Evolutionary conservation across 1,139 yeast species (phyloP).

Genomic region (Hansenula sp.): DNA sequence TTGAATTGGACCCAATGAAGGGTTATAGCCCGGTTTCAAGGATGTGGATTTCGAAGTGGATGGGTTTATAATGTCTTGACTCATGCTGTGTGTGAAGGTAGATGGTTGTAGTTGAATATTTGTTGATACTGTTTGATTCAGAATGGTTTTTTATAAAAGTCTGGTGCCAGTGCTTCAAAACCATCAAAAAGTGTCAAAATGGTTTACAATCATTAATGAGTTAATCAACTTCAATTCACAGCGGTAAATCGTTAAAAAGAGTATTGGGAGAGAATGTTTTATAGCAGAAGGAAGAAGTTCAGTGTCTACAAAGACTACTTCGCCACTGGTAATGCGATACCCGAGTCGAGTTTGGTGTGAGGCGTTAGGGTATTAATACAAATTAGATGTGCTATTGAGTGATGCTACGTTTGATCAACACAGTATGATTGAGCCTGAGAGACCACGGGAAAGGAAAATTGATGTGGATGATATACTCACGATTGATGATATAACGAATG

Average conservation of each 20-base stretch:
- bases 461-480: background rate
- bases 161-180: too few relatives aligned
- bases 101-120: too few relatives aligned
- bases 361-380: background rate
- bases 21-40: conserved; percentile 20
- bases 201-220: too few relatives aligned
- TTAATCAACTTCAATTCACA: too few relatives aligned
- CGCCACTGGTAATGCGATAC: conserved; percentile 4
- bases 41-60: conserved; percentile 13
- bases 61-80: conserved; percentile 21
- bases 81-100: too few relatives aligned
- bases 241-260: too few relatives aligned
- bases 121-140: too few relatives aligned
- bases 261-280: too few relatives aligned
- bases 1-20: conserved; percentile 24
- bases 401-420: conserved; percentile 9
- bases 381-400: conserved; percentile 8
- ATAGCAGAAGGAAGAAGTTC: conserved; percentile 16
- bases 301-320: conserved; percentile 7
- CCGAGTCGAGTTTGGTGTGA: background rate
- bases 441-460: background rate
- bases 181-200: too few relatives aligned
- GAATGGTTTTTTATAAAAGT: too few relatives aligned
- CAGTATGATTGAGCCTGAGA: background rate
- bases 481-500: background rate